Percentiles rank a stretch among this genome's conserved stretches.
These are phyloP conservation scores for Chrysoporthe cubensis DNA, from an alignment of 2,329 filamentous ascomycete genomes.

Conservation along the genomic window DNA sequence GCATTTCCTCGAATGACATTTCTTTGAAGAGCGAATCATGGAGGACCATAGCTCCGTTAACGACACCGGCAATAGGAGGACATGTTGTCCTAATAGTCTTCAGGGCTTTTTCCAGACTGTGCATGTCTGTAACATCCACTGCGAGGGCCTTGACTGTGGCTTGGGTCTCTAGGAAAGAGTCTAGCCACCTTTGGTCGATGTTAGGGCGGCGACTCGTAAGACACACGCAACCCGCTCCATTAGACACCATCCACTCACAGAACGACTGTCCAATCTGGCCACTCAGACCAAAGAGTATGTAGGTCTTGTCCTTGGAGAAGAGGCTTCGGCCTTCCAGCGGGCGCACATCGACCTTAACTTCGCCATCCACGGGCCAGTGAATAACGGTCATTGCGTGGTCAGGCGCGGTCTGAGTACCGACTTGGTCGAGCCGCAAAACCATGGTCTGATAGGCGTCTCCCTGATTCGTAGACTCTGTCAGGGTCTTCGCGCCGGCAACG, in stretches of 20 bases:
- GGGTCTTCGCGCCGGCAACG: not conserved
- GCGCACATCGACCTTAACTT: constrained; percentile 1
- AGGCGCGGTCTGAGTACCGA: not conserved
- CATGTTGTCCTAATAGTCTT: constrained; percentile 3
- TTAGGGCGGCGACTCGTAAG: constrained; percentile 45
- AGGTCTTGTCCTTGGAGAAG: constrained; percentile 37
- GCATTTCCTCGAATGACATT: constrained; percentile 28
- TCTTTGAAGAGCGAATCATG: constrained; percentile 22
- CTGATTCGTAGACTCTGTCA: not conserved
- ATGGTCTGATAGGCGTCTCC: not conserved
- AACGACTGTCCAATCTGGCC: constrained; percentile 43
- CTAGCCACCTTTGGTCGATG: constrained; percentile 37
- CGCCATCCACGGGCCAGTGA: constrained; percentile 7
- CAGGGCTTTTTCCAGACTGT: not conserved
- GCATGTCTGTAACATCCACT: constrained; percentile 15
- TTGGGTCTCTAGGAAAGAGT: constrained; percentile 28
- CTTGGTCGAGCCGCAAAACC: not conserved
- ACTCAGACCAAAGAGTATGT: constrained; percentile 40
- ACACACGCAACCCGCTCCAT: constrained; percentile 43
- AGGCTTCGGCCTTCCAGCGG: constrained; percentile 1
- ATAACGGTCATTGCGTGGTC: not conserved
- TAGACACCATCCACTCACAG: constrained; percentile 43
- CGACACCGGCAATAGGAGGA: constrained; percentile 23
- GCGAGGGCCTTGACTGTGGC: constrained; percentile 24
- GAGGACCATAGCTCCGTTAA: constrained; percentile 30